Percentiles rank a stretch among this genome's conserved stretches.
Conservation (phyloP, 2,329 filamentous ascomycete genomes). For the Xylaria digitata region DNA sequence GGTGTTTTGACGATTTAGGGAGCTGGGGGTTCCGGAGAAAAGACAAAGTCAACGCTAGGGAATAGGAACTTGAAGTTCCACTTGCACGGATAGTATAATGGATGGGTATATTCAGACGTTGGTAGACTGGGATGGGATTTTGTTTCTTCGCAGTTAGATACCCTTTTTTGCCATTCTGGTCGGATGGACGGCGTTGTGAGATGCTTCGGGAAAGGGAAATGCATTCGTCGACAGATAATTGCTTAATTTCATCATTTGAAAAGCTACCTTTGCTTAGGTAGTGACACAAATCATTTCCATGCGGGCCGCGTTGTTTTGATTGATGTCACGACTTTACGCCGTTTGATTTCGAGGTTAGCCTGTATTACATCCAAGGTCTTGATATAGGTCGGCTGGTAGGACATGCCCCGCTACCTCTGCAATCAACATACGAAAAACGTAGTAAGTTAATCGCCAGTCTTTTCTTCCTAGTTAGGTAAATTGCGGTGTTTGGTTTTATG, state of each 20-base stretch:
- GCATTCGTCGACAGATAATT: neutral
- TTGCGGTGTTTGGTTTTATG: neutral
- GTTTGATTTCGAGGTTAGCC: neutral
- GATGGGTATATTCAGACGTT: neutral
- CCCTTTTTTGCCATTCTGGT: neutral
- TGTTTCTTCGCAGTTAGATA: conserved; percentile 7
- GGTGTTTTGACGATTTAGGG: conserved; percentile 53
- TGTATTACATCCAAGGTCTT: neutral
- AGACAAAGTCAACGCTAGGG: neutral
- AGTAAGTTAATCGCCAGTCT: neutral
- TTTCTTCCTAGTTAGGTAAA: neutral
- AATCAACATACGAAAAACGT: neutral
- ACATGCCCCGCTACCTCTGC: no score
- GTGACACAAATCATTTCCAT: neutral
- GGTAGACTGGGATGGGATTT: neutral
- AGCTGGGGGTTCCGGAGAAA: neutral
- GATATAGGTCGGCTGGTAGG: no score
- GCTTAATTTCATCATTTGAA: neutral
- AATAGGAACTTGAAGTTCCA: neutral
- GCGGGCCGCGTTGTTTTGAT: no score
- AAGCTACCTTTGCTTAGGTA: neutral
- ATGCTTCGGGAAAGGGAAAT: neutral
- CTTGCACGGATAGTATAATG: neutral
- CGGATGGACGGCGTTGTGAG: neutral
- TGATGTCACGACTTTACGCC: neutral